These are phyloP conservation scores for Glarea lozoyensis DNA, from an alignment of 495 filamentous ascomycete genomes.

Conservation along the genomic window DNA sequence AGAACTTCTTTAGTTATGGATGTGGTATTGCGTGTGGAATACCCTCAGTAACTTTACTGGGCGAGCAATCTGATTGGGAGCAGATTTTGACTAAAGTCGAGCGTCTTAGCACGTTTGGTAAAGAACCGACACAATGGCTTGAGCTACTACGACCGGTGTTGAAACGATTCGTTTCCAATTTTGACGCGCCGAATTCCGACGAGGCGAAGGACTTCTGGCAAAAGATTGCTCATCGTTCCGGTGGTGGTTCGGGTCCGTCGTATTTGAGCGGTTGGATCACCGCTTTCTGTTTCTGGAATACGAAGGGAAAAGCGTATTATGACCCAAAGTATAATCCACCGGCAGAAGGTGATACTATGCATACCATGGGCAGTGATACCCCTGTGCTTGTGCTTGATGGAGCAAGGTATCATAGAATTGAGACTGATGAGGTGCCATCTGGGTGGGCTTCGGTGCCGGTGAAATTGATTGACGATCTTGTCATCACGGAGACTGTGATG, in stretches of 20 bases:
- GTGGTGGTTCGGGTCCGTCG: slow-evolving; percentile 19
- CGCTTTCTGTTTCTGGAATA: slow-evolving; percentile 33
- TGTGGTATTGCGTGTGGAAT: slow-evolving; percentile 34
- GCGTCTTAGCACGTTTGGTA: slow-evolving; percentile 28
- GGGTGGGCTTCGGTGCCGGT: slow-evolving; percentile 25
- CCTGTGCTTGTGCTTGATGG: slow-evolving; percentile 14
- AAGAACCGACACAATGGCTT: slow-evolving; percentile 18
- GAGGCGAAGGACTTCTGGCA: slow-evolving; percentile 27
- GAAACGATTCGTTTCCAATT: slow-evolving; percentile 19
- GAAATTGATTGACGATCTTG: slow-evolving; percentile 22
- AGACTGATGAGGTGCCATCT: slow-evolving; percentile 16
- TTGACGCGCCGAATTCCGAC: slow-evolving; percentile 16
- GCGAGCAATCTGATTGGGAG: slow-evolving; percentile 32
- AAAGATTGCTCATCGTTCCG: slow-evolving; percentile 16
- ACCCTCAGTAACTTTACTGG: slow-evolving; percentile 40
- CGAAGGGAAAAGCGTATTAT: slow-evolving; percentile 21
- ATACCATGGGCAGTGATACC: not conserved
- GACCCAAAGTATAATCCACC: not conserved
- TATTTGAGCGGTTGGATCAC: slow-evolving; percentile 29
- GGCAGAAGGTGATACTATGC: not conserved
- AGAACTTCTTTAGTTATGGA: slow-evolving; percentile 35
- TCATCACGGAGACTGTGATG: slow-evolving; percentile 19
- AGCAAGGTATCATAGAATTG: slow-evolving; percentile 13
- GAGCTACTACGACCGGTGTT: slow-evolving; percentile 17
- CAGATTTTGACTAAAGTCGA: slow-evolving; percentile 26